Evolutionary conservation across 1,139 yeast genomes (phyloP).

Genomic region (Saccharomyces hybrid): DNA sequence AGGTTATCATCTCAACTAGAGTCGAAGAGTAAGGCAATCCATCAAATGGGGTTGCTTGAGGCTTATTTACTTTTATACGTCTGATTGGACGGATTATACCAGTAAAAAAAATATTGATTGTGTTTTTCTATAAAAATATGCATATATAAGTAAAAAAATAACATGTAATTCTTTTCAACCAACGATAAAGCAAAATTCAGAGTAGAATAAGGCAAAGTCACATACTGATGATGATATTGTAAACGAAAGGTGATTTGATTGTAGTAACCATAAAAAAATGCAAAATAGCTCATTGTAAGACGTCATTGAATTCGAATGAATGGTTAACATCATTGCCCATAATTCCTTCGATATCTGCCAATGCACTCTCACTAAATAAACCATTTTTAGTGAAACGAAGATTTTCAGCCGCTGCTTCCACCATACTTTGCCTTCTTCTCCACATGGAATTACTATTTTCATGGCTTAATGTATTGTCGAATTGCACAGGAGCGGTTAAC

Average conservation of each 20-base stretch:
- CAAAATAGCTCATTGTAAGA: slow-evolving; percentile 11
- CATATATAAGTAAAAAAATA: background rate
- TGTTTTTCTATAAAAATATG: background rate
- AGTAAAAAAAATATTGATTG: background rate
- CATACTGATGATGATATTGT: no score
- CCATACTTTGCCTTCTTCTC: slow-evolving; percentile 54
- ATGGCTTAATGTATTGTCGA: slow-evolving; percentile 14
- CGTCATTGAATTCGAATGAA: slow-evolving; percentile 25
- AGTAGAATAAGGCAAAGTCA: background rate
- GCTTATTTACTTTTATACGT: background rate
- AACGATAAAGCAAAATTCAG: background rate
- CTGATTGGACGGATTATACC: background rate
- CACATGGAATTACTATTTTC: slow-evolving; percentile 19
- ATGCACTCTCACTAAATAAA: slow-evolving; percentile 61
- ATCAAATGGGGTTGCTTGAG: background rate
- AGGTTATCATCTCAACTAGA: background rate
- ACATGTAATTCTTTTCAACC: background rate
- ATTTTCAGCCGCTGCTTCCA: slow-evolving; percentile 71
- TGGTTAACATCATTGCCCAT: slow-evolving; percentile 18
- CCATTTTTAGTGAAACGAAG: slow-evolving; percentile 67
- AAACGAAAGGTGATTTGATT: background rate
- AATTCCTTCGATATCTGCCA: slow-evolving; percentile 61
- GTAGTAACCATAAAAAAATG: background rate
- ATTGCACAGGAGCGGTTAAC: slow-evolving; percentile 30
- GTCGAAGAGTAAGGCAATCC: background rate